Percentiles rank a stretch among this genome's conserved stretches.
Evolutionary conservation across 2,329 filamentous ascomycete genomes (phyloP).

Genomic region (Aspergillus calidoustus): DNA sequence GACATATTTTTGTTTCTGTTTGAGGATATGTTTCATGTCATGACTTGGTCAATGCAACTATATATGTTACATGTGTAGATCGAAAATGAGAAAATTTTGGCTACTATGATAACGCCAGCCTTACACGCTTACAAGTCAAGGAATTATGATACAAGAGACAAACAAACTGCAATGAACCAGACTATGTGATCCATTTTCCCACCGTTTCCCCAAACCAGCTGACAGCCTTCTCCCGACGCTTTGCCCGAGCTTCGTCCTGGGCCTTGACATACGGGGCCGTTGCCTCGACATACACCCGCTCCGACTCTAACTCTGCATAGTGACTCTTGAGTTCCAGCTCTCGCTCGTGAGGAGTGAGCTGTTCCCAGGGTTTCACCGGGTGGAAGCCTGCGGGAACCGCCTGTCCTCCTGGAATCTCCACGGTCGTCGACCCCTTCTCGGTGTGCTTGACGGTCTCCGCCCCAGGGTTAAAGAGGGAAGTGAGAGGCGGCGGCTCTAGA

Average conservation of each 20-base stretch:
- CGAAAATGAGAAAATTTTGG: background rate
- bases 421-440: conserved; percentile 22
- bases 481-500: conserved; percentile 47
- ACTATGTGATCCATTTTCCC: conserved; percentile 46
- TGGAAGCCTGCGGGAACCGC: conserved; percentile 41
- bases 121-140: background rate
- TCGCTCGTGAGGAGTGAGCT: conserved; percentile 52
- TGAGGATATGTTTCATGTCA: background rate
- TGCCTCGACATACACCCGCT: conserved; percentile 42
- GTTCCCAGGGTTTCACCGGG: conserved; percentile 43
- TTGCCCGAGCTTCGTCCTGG: conserved; percentile 42
- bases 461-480: conserved; percentile 50
- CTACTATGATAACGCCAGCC: background rate
- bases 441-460: conserved; percentile 23
- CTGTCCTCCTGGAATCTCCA: conserved; percentile 44
- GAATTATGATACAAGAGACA: background rate
- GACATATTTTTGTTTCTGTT: background rate
- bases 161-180: background rate
- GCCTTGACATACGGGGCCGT: conserved; percentile 42
- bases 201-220: conserved; percentile 51
- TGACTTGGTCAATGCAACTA: background rate
- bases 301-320: conserved; percentile 43
- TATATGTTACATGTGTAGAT: background rate
- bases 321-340: conserved; percentile 49
- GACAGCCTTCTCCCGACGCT: conserved; percentile 44